A percentile compares a stretch with the other conserved stretches of the same genome.
Evolutionary conservation across 164 flowering plant species (phyloP).

Genomic region (grape (Vitis vinifera)): ASM3070453v1 NC_081806.1:5491501-5492000

Average conservation of each 20-base stretch:
- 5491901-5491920: not conserved
- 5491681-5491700: slow-evolving; percentile 96
- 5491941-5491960: not conserved
- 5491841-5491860: not conserved
- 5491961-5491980: not conserved
- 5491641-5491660: slow-evolving; percentile 95
- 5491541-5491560: not conserved
- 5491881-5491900: not conserved
- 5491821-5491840: not conserved
- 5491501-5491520: slow-evolving; percentile 85
- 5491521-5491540: slow-evolving; percentile 53
- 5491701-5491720: slow-evolving; percentile 77
- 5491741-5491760: slow-evolving; percentile 83
- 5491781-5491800: not conserved
- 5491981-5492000: not conserved
- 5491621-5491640: not conserved
- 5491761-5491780: not conserved
- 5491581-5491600: not conserved
- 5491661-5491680: slow-evolving; percentile 99
- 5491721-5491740: slow-evolving; percentile 92
- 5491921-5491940: not conserved
- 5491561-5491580: not conserved
- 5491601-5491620: not conserved
- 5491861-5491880: not conserved
- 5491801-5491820: not conserved